A percentile compares a stretch with the other conserved stretches of the same genome.
phyloP scores from a whole-genome alignment of 140 eudicot genomes.

The Eryngium alpinum region DNA sequence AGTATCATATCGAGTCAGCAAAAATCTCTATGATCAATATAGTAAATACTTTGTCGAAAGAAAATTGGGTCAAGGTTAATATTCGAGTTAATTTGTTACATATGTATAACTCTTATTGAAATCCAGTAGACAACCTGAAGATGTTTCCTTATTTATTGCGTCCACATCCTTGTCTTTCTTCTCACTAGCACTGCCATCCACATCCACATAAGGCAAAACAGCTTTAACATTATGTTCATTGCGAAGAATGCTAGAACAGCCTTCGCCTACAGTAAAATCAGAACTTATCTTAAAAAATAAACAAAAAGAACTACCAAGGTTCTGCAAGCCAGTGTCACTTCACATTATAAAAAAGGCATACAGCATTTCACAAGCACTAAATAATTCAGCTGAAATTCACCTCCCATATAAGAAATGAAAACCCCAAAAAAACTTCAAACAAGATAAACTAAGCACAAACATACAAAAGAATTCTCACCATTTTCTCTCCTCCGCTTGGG shows the following conservation, averaged over 20 bases:
- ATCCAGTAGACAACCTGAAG: constrained; percentile 23
- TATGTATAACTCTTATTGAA: constrained; percentile 15
- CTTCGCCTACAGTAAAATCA: constrained; percentile 17
- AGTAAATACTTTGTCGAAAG: not conserved
- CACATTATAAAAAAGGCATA: too few species aligned
- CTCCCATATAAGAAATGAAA: too few species aligned
- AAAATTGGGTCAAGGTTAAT: not conserved
- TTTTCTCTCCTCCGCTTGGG: constrained; percentile 37
- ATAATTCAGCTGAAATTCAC: too few species aligned
- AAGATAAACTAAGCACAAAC: not conserved
- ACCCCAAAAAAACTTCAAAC: not conserved
- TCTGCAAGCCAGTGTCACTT: too few species aligned
- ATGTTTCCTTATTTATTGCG: constrained; percentile 48
- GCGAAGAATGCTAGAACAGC: constrained; percentile 15
- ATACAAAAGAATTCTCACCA: constrained; percentile 21
- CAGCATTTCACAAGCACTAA: too few species aligned
- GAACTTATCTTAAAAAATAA: too few species aligned
- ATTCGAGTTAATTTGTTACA: not conserved
- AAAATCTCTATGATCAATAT: too few species aligned
- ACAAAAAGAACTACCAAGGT: too few species aligned
- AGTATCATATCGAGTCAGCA: too few species aligned
- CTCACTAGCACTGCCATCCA: constrained; percentile 44
- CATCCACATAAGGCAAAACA: constrained; percentile 36
- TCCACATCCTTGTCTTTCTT: constrained; percentile 49
- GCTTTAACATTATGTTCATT: constrained; percentile 34